Percentiles rank a stretch among this genome's conserved stretches.
These are phyloP conservation scores for Tephrocybe rancida DNA, from an alignment of 768 basidiomycete species.

Conservation along the genomic window DNA sequence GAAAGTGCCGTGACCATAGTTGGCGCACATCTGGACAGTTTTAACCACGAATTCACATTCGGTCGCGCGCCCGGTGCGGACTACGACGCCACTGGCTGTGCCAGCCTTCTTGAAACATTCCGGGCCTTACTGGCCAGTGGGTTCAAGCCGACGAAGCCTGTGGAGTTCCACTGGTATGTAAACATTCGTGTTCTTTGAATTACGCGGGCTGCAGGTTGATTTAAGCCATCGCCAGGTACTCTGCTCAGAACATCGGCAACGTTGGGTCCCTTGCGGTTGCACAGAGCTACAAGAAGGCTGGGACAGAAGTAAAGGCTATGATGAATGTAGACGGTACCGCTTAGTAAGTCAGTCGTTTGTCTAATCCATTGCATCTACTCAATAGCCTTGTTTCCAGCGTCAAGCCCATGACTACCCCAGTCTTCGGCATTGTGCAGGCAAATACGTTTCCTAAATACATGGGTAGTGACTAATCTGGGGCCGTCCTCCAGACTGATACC, in stretches of 20 bases:
- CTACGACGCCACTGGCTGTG: conserved; percentile 44
- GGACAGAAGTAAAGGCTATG: conserved; percentile 41
- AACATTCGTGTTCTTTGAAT: no score
- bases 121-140: conserved; percentile 40
- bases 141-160: conserved; percentile 42
- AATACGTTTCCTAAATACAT: no score
- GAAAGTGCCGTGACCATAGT: conserved; percentile 25
- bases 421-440: no score
- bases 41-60: conserved; percentile 23
- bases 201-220: not conserved
- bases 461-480: no score
- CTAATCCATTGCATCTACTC: no score
- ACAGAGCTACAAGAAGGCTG: conserved; percentile 43
- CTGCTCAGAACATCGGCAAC: conserved; percentile 52
- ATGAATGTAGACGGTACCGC: conserved; percentile 48
- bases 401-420: no score
- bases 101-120: conserved; percentile 49
- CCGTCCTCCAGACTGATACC: no score
- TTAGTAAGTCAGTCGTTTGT: conserved; percentile 30
- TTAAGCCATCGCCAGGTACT: conserved; percentile 12
- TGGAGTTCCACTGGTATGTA: conserved; percentile 50
- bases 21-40: conserved; percentile 30
- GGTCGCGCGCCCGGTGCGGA: conserved; percentile 39
- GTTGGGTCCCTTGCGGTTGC: conserved; percentile 49
- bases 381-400: no score